Evolutionary conservation across 1,284 basidiomycete genomes (phyloP).

Genomic region (Cutaneotrichosporon sp.): DNA sequence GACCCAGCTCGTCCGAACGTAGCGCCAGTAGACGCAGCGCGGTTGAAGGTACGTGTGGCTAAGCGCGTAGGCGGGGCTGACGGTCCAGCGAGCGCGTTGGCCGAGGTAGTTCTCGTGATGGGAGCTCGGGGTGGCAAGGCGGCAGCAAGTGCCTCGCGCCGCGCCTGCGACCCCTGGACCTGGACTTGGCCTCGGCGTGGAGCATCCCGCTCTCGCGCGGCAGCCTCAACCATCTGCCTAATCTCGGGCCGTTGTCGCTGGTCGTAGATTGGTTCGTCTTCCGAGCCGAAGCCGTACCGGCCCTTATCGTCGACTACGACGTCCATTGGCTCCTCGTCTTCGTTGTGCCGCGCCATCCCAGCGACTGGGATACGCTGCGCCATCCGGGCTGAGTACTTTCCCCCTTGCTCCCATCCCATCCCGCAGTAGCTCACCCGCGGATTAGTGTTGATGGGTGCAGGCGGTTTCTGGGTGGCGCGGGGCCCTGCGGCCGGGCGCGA

Average conservation of each 20-base stretch:
- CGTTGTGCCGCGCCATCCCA: slow-evolving; percentile 6
- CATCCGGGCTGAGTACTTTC: slow-evolving; percentile 24
- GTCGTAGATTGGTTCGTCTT: slow-evolving; percentile 33
- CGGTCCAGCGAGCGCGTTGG: slow-evolving; percentile 8
- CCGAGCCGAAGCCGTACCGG: slow-evolving; percentile 32
- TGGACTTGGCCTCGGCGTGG: neutral
- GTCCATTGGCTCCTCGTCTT: slow-evolving; percentile 27
- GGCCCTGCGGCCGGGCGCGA: slow-evolving; percentile 25
- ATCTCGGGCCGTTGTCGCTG: slow-evolving; percentile 27
- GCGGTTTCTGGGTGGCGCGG: slow-evolving; percentile 21
- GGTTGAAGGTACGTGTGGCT: slow-evolving; percentile 24
- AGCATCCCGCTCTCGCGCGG: neutral
- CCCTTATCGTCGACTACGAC: slow-evolving; percentile 37
- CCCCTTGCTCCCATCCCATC: slow-evolving; percentile 45
- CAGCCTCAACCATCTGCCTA: slow-evolving; percentile 17
- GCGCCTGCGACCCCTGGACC: slow-evolving; percentile 22
- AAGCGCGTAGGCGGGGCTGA: slow-evolving; percentile 4
- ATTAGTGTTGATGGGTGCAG: slow-evolving; percentile 43
- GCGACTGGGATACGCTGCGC: slow-evolving; percentile 8
- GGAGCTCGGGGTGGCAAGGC: slow-evolving; percentile 13
- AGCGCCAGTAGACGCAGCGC: slow-evolving; percentile 41
- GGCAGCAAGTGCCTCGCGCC: slow-evolving; percentile 17
- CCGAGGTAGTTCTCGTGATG: slow-evolving; percentile 20
- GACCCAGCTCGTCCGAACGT: slow-evolving; percentile 22
- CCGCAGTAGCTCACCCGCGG: slow-evolving; percentile 33